A percentile compares a stretch with the other conserved stretches of the same genome.
These are phyloP conservation scores for Hypoxylon sp. DNA, from an alignment of 2,329 filamentous ascomycete genomes.

Conservation along the genomic window DNA sequence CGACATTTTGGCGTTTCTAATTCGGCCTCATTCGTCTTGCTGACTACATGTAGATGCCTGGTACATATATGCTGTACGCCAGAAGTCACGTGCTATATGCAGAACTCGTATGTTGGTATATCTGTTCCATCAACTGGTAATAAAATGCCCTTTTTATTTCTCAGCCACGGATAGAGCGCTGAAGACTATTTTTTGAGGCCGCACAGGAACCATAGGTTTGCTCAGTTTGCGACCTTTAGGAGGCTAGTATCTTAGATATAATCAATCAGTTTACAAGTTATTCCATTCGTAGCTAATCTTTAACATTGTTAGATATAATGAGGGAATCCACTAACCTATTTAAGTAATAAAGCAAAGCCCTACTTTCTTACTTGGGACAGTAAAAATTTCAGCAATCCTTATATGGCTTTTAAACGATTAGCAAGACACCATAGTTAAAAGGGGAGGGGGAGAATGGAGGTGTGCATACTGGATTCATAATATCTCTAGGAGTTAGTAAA, in stretches of 20 bases:
- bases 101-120: background rate
- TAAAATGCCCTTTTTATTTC: too few species aligned
- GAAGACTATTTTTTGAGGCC: background rate
- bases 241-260: background rate
- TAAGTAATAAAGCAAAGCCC: background rate
- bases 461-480: too few species aligned
- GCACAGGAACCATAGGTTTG: background rate
- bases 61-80: background rate
- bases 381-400: background rate
- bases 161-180: background rate
- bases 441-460: too few species aligned
- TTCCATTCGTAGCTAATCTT: background rate
- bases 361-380: background rate
- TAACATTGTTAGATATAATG: too few species aligned
- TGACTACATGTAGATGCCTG: background rate
- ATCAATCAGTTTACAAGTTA: background rate
- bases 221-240: background rate
- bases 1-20: background rate
- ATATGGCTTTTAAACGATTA: too few species aligned
- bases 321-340: background rate
- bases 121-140: too few species aligned
- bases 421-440: too few species aligned
- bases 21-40: slow-evolving; percentile 13
- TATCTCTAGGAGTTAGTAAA: too few species aligned
- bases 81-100: slow-evolving; percentile 10